These are phyloP conservation scores for Ilyonectria mors-panacis DNA, from an alignment of 2,329 filamentous ascomycete genomes.

Conservation along the genomic window DNA sequence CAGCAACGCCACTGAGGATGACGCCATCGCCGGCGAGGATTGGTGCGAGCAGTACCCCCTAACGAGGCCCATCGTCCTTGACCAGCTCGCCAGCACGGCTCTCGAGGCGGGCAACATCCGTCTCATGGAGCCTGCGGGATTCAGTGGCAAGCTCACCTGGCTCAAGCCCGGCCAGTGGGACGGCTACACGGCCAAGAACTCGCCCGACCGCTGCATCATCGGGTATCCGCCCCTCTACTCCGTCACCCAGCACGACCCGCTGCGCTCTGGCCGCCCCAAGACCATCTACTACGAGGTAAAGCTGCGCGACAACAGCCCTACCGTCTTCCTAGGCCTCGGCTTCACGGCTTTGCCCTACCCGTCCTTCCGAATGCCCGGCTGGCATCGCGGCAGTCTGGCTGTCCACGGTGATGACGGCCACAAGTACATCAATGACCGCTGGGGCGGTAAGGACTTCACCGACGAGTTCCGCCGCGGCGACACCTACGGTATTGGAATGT, in stretches of 20 bases:
- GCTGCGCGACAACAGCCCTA: constrained; percentile 63
- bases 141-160: constrained; percentile 63
- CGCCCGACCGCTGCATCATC: constrained; percentile 75
- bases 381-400: constrained; percentile 81
- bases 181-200: constrained; percentile 57
- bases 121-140: constrained; percentile 66
- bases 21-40: constrained; percentile 74
- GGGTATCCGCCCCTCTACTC: constrained; percentile 80
- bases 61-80: constrained; percentile 65
- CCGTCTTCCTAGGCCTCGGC: constrained; percentile 74
- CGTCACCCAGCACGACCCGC: constrained; percentile 70
- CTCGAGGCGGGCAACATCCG: constrained; percentile 68
- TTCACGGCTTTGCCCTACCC: constrained; percentile 83
- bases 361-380: constrained; percentile 82
- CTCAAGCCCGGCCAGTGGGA: constrained; percentile 67
- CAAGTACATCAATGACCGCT: constrained; percentile 81
- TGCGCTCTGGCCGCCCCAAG: constrained; percentile 56
- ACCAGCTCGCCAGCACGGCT: constrained; percentile 61
- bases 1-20: constrained; percentile 76
- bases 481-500: constrained; percentile 81
- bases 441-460: constrained; percentile 80
- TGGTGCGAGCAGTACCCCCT: constrained; percentile 78
- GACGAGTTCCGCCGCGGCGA: constrained; percentile 74
- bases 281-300: constrained; percentile 82
- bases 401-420: constrained; percentile 88